Evolutionary conservation across 495 filamentous ascomycete genomes (phyloP).

Genomic region (Podospora didyma): DNA sequence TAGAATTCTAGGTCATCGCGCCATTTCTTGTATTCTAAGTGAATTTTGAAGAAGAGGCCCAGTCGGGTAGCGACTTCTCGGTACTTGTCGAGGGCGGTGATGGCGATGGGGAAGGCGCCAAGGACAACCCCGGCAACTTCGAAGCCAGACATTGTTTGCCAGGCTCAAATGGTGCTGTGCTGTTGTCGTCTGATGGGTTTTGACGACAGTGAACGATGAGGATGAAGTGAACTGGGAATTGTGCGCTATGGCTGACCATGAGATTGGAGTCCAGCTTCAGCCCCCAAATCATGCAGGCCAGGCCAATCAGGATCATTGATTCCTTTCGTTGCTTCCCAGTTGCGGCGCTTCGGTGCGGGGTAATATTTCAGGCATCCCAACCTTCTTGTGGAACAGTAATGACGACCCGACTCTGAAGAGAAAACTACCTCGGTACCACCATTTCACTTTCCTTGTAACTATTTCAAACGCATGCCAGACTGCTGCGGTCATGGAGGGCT

Average conservation of each 20-base stretch:
- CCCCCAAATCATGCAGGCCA: not conserved
- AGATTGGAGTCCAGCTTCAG: not conserved
- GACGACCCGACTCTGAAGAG: not conserved
- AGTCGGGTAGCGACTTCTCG: conserved; percentile 21
- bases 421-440: not conserved
- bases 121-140: conserved; percentile 33
- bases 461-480: not conserved
- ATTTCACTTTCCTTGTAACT: not conserved
- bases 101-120: conserved; percentile 27
- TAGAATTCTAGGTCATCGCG: conserved; percentile 19
- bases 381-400: not conserved
- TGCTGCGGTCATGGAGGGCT: not conserved
- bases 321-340: too few species aligned
- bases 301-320: not conserved
- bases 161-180: not conserved
- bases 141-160: conserved; percentile 26
- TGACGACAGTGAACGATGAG: not conserved
- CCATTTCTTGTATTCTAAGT: conserved; percentile 24
- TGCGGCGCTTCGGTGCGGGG: not conserved
- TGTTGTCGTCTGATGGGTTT: too few species aligned
- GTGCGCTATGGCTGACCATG: not conserved
- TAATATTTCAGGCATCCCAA: not conserved
- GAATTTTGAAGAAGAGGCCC: conserved; percentile 24
- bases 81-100: conserved; percentile 27
- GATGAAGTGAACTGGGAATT: not conserved